phyloP scores from a whole-genome alignment of 2,329 filamentous ascomycete genomes.

The Penicillium sp. region DNA sequence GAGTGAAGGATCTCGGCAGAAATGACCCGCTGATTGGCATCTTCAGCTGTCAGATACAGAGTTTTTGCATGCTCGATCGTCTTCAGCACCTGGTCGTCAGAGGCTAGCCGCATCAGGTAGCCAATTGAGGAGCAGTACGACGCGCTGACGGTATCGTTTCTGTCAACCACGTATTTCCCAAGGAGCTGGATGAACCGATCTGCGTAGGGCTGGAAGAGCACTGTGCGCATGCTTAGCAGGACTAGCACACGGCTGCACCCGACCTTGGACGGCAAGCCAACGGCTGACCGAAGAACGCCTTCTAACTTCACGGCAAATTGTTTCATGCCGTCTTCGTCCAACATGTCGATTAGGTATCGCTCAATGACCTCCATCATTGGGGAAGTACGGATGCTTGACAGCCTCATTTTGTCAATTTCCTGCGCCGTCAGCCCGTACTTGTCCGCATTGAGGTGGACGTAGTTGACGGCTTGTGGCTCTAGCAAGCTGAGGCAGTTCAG shows the following conservation, averaged over 20 bases:
- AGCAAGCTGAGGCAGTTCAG: conserved; percentile 83
- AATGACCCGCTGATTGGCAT: conserved; percentile 74
- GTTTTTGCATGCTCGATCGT: conserved; percentile 63
- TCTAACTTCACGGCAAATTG: conserved; percentile 74
- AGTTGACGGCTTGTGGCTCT: conserved; percentile 89
- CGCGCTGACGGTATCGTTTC: conserved; percentile 90
- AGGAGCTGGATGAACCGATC: conserved; percentile 77
- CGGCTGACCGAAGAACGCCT: conserved; percentile 78
- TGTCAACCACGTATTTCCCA: conserved; percentile 82
- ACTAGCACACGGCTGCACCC: conserved; percentile 85
- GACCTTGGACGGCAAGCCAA: conserved; percentile 93
- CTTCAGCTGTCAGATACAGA: conserved; percentile 82
- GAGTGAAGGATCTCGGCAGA: conserved; percentile 83
- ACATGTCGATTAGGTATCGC: conserved; percentile 75
- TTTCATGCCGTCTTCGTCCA: conserved; percentile 79
- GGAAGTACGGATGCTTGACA: conserved; percentile 79
- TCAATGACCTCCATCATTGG: conserved; percentile 94
- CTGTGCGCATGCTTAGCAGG: conserved; percentile 77
- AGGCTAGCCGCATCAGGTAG: conserved; percentile 74
- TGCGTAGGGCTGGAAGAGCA: conserved; percentile 75
- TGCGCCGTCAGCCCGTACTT: conserved; percentile 85
- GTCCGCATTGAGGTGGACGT: conserved; percentile 84
- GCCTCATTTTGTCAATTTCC: conserved; percentile 85
- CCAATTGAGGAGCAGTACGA: conserved; percentile 86
- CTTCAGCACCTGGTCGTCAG: conserved; percentile 61